Evolutionary conservation across 495 filamentous ascomycete genomes (phyloP), one percentile per base, ranked within the genome.

Genomic region (Tricharina praecox): DNA sequence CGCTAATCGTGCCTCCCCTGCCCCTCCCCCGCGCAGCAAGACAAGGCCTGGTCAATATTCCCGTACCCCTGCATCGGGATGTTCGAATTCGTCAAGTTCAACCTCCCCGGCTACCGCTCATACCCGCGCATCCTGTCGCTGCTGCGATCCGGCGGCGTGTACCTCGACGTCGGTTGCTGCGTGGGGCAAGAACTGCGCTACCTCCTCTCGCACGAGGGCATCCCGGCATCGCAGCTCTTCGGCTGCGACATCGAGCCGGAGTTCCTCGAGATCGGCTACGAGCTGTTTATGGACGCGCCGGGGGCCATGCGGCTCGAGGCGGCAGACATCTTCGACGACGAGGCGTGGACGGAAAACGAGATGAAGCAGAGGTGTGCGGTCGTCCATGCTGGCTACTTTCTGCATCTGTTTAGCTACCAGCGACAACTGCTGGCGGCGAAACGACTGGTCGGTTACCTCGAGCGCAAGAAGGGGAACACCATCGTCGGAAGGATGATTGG

Each of bases 321-420:
- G 2, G 62, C 62, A 0, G 67, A 78, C 50, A 62, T 81, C 5
- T 69, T 81, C 38, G 68, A 74, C 18, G 46, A 62, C 4, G 0
- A 47, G 61, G 2, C 66, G 64, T 7, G 28, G 52, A 40, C 16
- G 69, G 3, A 58, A 58, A 19, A 18, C 18, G 18, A 35, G 51
- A 0, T 52, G 77, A 20, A 51, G 64, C 5, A 67, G 67, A 7
- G 60, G 66, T 33, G 52, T 80, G 1, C 79, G 42, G 72, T 81
- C 21, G 54, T 78, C 25, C 68, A 75, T 50, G 64, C 69, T 0
- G 62, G 63, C 1, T 68, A 67, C 0, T 74, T 82, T 51, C 70
- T 82, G 35, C 76, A 81, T 45, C 63, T 80, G 4, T 82, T 77
- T 47, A 51, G 50, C n/a, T 73, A 63, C 52, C 65, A 70, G 0